Evolutionary conservation across 2,329 filamentous ascomycete species (phyloP), one percentile per base, ranked within the genome.

Genomic region (Corinectria fuckeliana): DNA sequence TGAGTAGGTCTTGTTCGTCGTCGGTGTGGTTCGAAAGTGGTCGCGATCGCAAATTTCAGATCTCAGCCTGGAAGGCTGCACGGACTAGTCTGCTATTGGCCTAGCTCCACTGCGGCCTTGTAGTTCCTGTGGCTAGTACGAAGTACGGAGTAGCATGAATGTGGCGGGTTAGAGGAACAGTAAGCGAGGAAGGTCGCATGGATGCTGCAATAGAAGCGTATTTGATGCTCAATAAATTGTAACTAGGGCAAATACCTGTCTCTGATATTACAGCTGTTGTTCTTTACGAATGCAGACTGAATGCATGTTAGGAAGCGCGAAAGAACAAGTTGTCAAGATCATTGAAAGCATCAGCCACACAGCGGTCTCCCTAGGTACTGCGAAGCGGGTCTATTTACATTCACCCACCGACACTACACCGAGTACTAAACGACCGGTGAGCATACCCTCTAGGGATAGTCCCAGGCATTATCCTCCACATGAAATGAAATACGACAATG

Each of bases 1-100:
- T 68, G 64, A 60, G 56, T 53, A 63, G 50, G 48, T 61, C 58
- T 65, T 44, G 54, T 64, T 62, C 48, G 57, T 62, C 58, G 62
- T 62, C 53, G 56, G 50, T 62, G 42, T 54, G 50, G 58, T 61
- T 58, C 42, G 48, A 48, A 50, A 52, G 60, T 63, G 62, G 61
- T 69, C 68, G 71, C 67, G 62, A 69, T 68, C 66, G 70, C 72
- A 77, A 76, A 76, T 77, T 77, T 77, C 71, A 72, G 65, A 70
- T 70, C 65, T 63, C 65, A 67, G 65, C 68, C 59, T 66, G 51
- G 58, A 50, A 70, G 62, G 65, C 61, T 62, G 4, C n/a, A 11
- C 13, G 7, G 56, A 41, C 64, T 69, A 71, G 44, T 18, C 50
- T 28, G 0, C 26, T 20, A 45, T 42, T 26, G 47, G 62, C 36